phyloP scores from a whole-genome alignment of 768 basidiomycete species.

The Fomitopsis pulvina region DNA sequence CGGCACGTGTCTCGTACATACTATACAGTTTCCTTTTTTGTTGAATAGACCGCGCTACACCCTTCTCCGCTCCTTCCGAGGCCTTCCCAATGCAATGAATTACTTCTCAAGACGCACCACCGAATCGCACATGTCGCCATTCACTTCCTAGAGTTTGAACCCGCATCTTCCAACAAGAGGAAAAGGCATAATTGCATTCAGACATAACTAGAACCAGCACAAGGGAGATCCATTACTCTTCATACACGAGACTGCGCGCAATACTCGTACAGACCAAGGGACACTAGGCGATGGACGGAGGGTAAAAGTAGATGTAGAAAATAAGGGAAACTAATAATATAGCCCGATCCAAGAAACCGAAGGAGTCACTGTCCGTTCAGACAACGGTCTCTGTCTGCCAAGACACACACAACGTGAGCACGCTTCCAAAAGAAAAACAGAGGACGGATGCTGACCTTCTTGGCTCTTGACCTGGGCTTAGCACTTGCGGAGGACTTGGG shows the following conservation, averaged over 20 bases:
- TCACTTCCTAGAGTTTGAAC: background rate
- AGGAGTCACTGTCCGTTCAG: background rate
- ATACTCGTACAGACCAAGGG: conserved; percentile 2
- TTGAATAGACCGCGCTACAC: background rate
- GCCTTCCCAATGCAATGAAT: no score
- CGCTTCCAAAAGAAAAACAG: background rate
- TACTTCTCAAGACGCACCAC: no score
- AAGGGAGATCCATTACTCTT: background rate
- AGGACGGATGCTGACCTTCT: conserved; percentile 11
- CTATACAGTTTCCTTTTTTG: background rate
- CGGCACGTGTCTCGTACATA: background rate
- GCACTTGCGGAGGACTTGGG: conserved; percentile 13
- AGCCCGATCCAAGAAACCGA: background rate
- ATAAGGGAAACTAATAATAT: background rate
- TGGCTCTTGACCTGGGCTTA: conserved; percentile 14
- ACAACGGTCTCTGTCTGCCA: no score
- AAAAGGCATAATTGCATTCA: background rate
- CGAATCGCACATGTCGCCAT: background rate
- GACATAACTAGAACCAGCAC: background rate
- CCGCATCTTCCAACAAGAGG: background rate
- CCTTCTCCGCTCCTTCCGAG: no score
- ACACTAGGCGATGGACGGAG: background rate
- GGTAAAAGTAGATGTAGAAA: background rate
- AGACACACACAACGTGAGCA: background rate
- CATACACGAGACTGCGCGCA: background rate